Evolutionary conservation across 2,329 filamentous ascomycete species (phyloP).

Genomic region (Acarospora socialis): DNA sequence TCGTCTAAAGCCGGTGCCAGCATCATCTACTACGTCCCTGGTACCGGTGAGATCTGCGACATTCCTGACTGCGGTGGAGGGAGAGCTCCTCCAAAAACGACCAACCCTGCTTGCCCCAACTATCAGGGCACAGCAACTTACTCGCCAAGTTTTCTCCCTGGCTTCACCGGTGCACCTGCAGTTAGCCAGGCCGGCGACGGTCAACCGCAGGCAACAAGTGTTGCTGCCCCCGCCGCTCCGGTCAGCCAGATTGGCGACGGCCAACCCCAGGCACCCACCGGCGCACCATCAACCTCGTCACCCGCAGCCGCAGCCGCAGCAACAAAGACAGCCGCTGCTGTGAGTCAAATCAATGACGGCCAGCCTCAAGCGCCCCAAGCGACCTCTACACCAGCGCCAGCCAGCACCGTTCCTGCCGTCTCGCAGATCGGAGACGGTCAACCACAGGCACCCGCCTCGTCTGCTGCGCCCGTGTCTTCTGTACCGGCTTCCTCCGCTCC

Average conservation of each 20-base stretch:
- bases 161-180: too few species aligned
- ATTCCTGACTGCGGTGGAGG: constrained; percentile 15
- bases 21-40: constrained; percentile 14
- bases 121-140: constrained; percentile 12
- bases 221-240: constrained; percentile 12
- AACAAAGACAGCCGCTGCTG: constrained; percentile 8
- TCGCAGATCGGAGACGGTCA: constrained; percentile 5
- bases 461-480: background rate
- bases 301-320: too few species aligned
- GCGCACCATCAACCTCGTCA: too few species aligned
- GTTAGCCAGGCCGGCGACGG: too few species aligned
- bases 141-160: too few species aligned
- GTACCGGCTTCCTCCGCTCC: too few species aligned
- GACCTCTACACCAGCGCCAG: constrained; percentile 1
- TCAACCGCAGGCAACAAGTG: too few species aligned
- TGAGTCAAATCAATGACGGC: constrained; percentile 20
- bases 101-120: constrained; percentile 11
- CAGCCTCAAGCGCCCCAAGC: constrained; percentile 17
- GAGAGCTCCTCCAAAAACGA: constrained; percentile 9
- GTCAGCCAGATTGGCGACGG: constrained; percentile 20
- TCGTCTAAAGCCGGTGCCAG: constrained; percentile 12
- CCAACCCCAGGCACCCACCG: constrained; percentile 18
- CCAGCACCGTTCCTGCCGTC: constrained; percentile 1
- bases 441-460: constrained; percentile 5
- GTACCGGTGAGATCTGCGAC: constrained; percentile 15